Conservation (phyloP, 2,329 filamentous ascomycete species). For the Claviceps humidiphila region DNA sequence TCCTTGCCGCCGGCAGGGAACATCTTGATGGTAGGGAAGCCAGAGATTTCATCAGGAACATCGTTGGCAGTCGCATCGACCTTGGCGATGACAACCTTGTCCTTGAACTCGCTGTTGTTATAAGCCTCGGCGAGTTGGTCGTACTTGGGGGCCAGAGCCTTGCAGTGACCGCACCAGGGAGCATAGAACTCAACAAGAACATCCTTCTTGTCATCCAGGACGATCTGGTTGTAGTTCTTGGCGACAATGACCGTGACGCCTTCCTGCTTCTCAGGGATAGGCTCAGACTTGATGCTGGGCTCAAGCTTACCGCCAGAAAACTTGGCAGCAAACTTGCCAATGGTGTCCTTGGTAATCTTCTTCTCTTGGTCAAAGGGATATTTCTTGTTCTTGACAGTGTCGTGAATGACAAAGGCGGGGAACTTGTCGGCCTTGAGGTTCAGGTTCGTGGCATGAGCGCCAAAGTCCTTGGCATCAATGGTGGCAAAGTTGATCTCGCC, state of each 20-base stretch:
- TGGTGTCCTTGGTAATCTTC: constrained; percentile 57
- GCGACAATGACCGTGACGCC: constrained; percentile 83
- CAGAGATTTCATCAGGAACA: constrained; percentile 89
- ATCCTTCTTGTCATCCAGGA: constrained; percentile 90
- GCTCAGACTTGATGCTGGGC: constrained; percentile 97
- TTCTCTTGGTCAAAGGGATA: constrained; percentile 82
- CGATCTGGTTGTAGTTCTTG: constrained; percentile 83
- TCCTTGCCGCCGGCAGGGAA: constrained; percentile 84
- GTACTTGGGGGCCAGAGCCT: constrained; percentile 92
- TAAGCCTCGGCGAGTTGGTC: constrained; percentile 77
- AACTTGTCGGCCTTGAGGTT: constrained; percentile 94
- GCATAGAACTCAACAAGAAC: constrained; percentile 98
- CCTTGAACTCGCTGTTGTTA: constrained; percentile 63
- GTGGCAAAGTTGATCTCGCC: constrained; percentile 95
- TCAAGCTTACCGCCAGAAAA: constrained; percentile 79
- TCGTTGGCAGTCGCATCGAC: constrained; percentile 94
- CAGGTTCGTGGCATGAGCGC: constrained; percentile 89
- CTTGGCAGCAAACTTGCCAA: constrained; percentile 74
- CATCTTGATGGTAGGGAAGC: constrained; percentile 98
- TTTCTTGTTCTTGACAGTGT: constrained; percentile 90
- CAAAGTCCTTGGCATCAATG: constrained; percentile 88
- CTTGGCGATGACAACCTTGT: constrained; percentile 89
- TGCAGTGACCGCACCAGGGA: constrained; percentile 99
- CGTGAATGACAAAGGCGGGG: constrained; percentile 96
- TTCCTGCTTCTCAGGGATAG: constrained; percentile 85